phyloP scores from a whole-genome alignment of 2,329 filamentous ascomycete species.

The Escovopsis sp. region DNA sequence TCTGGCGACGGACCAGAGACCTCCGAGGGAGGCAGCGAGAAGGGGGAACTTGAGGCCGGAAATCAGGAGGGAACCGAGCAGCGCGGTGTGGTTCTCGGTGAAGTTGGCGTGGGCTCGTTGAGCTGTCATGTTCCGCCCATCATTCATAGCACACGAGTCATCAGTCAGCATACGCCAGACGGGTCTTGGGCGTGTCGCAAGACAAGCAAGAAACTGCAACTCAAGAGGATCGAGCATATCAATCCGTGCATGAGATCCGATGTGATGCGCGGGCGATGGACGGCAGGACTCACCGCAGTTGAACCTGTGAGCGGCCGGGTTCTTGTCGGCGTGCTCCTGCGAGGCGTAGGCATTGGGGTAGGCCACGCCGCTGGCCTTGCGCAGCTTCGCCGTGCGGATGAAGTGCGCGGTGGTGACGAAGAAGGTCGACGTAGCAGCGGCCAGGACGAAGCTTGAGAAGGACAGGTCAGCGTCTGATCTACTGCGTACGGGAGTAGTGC shows the following conservation, averaged over 20 bases:
- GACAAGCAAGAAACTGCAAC: background rate
- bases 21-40: slow-evolving; percentile 33
- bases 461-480: background rate
- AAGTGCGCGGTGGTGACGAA: slow-evolving; percentile 42
- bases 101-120: slow-evolving; percentile 51
- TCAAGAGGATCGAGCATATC: slow-evolving; percentile 4
- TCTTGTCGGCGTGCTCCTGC: slow-evolving; percentile 37
- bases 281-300: slow-evolving; percentile 38
- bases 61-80: slow-evolving; percentile 38
- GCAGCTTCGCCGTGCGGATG: slow-evolving; percentile 30
- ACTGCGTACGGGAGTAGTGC: background rate
- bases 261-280: background rate
- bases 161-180: too few relatives aligned
- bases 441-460: slow-evolving; percentile 42
- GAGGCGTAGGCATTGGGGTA: slow-evolving; percentile 46
- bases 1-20: slow-evolving; percentile 36
- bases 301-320: slow-evolving; percentile 40
- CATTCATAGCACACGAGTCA: too few relatives aligned
- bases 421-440: slow-evolving; percentile 40
- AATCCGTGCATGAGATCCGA: background rate
- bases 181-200: too few relatives aligned
- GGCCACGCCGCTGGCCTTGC: slow-evolving; percentile 36
- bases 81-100: slow-evolving; percentile 42
- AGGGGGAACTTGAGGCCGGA: slow-evolving; percentile 41
- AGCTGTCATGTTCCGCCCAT: slow-evolving; percentile 17